A percentile compares a stretch with the other conserved stretches of the same genome.
Conservation (phyloP, 768 basidiomycete species). For the Tylopilus sp. region DNA sequence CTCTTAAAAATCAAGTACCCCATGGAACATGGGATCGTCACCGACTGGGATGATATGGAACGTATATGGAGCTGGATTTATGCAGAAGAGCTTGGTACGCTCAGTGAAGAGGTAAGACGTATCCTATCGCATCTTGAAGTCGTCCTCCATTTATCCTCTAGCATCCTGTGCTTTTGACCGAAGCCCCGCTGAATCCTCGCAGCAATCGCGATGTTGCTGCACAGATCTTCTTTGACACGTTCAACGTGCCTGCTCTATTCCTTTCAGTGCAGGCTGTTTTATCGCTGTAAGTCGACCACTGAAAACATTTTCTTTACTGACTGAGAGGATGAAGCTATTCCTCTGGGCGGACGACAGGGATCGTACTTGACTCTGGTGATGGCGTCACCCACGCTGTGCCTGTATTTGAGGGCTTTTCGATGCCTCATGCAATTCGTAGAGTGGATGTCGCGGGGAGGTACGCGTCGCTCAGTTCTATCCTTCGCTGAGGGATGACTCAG, state of each 20-base stretch:
- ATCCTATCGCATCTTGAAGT: not conserved
- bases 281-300: slow-evolving; percentile 69
- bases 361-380: slow-evolving; percentile 97
- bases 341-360: slow-evolving; percentile 97
- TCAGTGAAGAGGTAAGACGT: slow-evolving; percentile 86
- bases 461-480: slow-evolving; percentile 12
- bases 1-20: slow-evolving; percentile 98
- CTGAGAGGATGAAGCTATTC: slow-evolving; percentile 68
- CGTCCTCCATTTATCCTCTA: slow-evolving; percentile 38
- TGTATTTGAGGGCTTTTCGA: slow-evolving; percentile 98
- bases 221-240: slow-evolving; percentile 99
- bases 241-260: slow-evolving; percentile 97
- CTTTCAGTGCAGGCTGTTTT: slow-evolving; percentile 97
- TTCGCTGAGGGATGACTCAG: not conserved
- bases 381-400: slow-evolving; percentile 99
- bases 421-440: slow-evolving; percentile 96
- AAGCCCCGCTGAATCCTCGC: slow-evolving; percentile 96
- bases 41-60: slow-evolving; percentile 99
- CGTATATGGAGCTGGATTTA: slow-evolving; percentile 99
- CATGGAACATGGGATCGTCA: slow-evolving; percentile 98
- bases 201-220: slow-evolving; percentile 95
- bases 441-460: slow-evolving; percentile 96
- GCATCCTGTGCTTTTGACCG: slow-evolving; percentile 97
- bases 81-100: slow-evolving; percentile 88
- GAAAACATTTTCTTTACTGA: slow-evolving; percentile 6